These are phyloP conservation scores for Stagonosporopsis vannaccii DNA, from an alignment of 2,329 filamentous ascomycete genomes.

Conservation along the genomic window DNA sequence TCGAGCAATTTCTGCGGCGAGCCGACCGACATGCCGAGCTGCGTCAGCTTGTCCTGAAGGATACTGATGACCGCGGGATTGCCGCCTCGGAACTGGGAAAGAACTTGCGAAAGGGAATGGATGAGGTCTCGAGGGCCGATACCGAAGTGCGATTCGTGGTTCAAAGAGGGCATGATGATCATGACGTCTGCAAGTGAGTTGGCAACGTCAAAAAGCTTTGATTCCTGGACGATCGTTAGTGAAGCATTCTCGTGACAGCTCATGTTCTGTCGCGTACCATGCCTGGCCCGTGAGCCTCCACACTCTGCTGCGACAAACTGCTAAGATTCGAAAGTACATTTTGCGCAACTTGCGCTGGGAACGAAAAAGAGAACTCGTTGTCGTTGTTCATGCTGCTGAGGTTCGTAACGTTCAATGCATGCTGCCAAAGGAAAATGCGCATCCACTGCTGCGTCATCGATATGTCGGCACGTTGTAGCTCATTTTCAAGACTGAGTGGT, in stretches of 20 bases:
- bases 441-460: slow-evolving; percentile 50
- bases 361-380: slow-evolving; percentile 47
- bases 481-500: slow-evolving; percentile 41
- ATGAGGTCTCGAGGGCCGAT: slow-evolving; percentile 46
- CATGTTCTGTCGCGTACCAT: slow-evolving; percentile 35
- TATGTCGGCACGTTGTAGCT: slow-evolving; percentile 47
- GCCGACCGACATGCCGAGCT: slow-evolving; percentile 35
- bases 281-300: slow-evolving; percentile 47
- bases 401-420: slow-evolving; percentile 45
- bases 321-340: slow-evolving; percentile 41
- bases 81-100: slow-evolving; percentile 42
- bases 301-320: slow-evolving; percentile 40
- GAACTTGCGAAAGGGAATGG: slow-evolving; percentile 40
- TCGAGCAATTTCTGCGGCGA: slow-evolving; percentile 43
- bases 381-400: slow-evolving; percentile 38
- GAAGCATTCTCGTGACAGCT: neutral
- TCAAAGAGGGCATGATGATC: slow-evolving; percentile 46
- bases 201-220: slow-evolving; percentile 46
- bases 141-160: slow-evolving; percentile 40
- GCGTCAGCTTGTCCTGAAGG: slow-evolving; percentile 41
- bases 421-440: slow-evolving; percentile 48
- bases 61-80: slow-evolving; percentile 46
- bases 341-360: slow-evolving; percentile 45
- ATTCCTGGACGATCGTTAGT: slow-evolving; percentile 32
- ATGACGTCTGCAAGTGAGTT: slow-evolving; percentile 48